A percentile compares a stretch with the other conserved stretches of the same genome.
phyloP scores from a whole-genome alignment of 192 early-diverging fungal genomes.

The Podila verticillata region DNA sequence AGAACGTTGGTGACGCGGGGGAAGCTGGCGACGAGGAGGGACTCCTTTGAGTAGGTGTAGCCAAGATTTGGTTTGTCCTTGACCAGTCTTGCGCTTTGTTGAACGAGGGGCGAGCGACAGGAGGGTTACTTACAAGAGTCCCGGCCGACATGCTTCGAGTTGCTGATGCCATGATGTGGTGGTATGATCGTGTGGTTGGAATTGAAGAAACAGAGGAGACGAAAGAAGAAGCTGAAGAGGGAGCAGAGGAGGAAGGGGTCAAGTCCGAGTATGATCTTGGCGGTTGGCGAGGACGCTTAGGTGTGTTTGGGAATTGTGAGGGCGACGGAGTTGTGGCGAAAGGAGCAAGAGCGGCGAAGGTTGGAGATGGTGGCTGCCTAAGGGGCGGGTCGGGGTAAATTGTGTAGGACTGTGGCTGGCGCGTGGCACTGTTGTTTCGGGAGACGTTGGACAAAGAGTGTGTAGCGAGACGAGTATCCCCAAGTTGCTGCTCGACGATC shows the following conservation, averaged over 20 bases:
- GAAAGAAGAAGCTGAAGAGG: conserved; percentile 14
- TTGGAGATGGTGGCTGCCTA: conserved; percentile 6
- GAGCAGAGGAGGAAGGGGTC: not conserved
- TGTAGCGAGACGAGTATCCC: not conserved
- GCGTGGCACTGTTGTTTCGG: not conserved
- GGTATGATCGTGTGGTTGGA: conserved; percentile 6
- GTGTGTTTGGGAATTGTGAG: conserved; percentile 12
- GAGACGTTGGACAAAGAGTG: not conserved
- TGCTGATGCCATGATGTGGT: not conserved
- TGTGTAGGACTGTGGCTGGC: conserved; percentile 13
- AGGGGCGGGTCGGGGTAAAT: conserved; percentile 36
- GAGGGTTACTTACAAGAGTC: not conserved
- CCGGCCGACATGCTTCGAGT: not conserved
- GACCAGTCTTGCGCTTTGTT: not conserved
- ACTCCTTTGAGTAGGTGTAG: too few relatives aligned
- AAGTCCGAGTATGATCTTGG: conserved; percentile 3
- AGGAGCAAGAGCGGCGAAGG: not conserved
- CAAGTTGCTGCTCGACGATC: not conserved
- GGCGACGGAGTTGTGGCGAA: conserved; percentile 11
- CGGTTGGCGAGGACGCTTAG: not conserved
- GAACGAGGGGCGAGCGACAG: not conserved
- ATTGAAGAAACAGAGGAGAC: not conserved
- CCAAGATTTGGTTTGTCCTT: too few relatives aligned
- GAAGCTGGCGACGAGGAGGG: too few relatives aligned
- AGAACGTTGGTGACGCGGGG: too few relatives aligned